These are phyloP conservation scores for Saccharomyces hybrid DNA, from an alignment of 1,139 yeast species.

Conservation along the genomic window DNA sequence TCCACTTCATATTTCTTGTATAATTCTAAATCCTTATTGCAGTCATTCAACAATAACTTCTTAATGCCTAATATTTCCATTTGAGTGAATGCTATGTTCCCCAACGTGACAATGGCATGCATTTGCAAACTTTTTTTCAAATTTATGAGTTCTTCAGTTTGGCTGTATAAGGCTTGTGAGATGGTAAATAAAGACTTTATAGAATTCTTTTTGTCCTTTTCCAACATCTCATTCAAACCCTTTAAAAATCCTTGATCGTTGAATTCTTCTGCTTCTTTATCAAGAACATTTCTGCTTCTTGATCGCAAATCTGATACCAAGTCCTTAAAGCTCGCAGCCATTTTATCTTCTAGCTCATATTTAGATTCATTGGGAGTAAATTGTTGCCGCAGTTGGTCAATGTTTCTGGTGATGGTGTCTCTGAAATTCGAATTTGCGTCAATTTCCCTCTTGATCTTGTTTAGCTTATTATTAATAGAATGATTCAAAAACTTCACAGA, in stretches of 20 bases:
- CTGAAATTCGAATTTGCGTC: slow-evolving; percentile 29
- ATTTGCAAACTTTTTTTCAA: slow-evolving; percentile 19
- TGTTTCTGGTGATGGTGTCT: slow-evolving; percentile 12
- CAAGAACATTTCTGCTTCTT: slow-evolving; percentile 15
- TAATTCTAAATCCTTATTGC: slow-evolving; percentile 31
- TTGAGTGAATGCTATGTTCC: slow-evolving; percentile 24
- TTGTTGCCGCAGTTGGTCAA: slow-evolving; percentile 13
- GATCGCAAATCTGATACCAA: slow-evolving; percentile 14
- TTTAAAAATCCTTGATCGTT: slow-evolving; percentile 4
- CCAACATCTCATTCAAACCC: slow-evolving; percentile 7
- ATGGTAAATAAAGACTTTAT: slow-evolving; percentile 23
- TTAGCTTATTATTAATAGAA: slow-evolving; percentile 23
- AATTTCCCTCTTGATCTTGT: slow-evolving; percentile 23
- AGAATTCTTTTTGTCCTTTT: slow-evolving; percentile 12
- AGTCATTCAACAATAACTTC: slow-evolving; percentile 30
- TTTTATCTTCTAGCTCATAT: slow-evolving; percentile 20
- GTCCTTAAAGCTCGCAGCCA: slow-evolving; percentile 24
- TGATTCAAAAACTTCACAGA: slow-evolving; percentile 26
- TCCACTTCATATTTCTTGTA: slow-evolving; percentile 39
- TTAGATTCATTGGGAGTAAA: slow-evolving; percentile 10
- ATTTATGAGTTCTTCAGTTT: slow-evolving; percentile 17
- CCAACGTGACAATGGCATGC: slow-evolving; percentile 14
- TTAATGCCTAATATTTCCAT: slow-evolving; percentile 22
- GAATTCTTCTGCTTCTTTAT: slow-evolving; percentile 12
- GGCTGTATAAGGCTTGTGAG: slow-evolving; percentile 24